A percentile compares a stretch with the other conserved stretches of the same genome.
These are phyloP conservation scores for Hippophae rhamnoides DNA, from an alignment of 306 rosid species.

Conservation along the genomic window DNA sequence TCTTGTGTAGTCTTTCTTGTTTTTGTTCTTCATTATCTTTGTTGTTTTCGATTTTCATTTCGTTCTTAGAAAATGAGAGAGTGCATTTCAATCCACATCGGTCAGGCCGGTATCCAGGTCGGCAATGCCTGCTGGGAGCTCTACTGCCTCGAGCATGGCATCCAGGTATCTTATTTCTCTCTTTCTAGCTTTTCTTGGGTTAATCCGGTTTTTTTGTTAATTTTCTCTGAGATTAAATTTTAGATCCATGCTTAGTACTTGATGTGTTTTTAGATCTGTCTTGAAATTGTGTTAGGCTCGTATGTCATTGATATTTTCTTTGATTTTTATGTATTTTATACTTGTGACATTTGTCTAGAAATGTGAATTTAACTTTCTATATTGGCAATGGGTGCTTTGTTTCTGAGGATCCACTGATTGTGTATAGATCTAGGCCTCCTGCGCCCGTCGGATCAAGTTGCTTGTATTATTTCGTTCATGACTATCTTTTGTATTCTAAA, in stretches of 20 bases:
- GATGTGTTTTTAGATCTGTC: neutral
- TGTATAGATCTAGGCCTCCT: neutral
- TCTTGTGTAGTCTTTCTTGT: neutral
- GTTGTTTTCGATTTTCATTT: neutral
- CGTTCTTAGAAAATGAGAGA: conserved; percentile 57
- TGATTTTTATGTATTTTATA: neutral
- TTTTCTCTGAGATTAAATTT: neutral
- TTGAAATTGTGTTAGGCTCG: neutral
- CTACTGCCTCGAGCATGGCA: conserved; percentile 89
- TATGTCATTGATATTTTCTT: neutral
- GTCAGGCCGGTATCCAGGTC: conserved; percentile 96
- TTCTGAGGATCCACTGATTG: neutral
- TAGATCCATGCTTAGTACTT: neutral
- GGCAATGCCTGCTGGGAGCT: conserved; percentile 99
- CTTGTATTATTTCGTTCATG: neutral
- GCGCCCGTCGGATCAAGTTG: neutral
- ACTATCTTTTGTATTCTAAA: too few relatives aligned
- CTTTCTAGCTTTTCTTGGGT: neutral
- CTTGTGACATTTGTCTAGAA: neutral
- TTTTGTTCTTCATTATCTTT: neutral
- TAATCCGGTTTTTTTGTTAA: neutral
- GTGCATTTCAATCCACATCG: conserved; percentile 90
- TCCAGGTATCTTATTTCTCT: conserved; percentile 35
- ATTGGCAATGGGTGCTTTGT: neutral
- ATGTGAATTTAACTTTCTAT: neutral